Evolutionary conservation across 208 protist genomes (phyloP).

Genomic region (Crithidia fasciculata): DNA sequence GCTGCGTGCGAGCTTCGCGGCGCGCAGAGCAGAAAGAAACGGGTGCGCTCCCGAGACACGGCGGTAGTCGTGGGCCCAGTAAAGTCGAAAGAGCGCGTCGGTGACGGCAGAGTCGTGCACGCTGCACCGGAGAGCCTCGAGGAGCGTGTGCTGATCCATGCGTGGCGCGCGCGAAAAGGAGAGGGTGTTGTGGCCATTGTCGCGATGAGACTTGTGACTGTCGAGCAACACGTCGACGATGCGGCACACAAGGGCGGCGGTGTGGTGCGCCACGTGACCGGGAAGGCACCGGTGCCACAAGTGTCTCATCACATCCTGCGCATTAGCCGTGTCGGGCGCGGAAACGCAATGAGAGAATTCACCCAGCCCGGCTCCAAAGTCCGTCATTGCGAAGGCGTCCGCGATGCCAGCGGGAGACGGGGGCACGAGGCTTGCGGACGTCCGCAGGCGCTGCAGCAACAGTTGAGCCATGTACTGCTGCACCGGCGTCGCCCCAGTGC

Average conservation of each 20-base stretch:
- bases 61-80: constrained; percentile 56
- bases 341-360: constrained; percentile 16
- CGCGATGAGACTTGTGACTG: constrained; percentile 2
- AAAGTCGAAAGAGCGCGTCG: constrained; percentile 46
- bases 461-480: constrained; percentile 53
- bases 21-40: constrained; percentile 71
- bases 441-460: constrained; percentile 34
- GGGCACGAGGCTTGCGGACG: neutral
- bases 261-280: neutral
- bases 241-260: constrained; percentile 25
- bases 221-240: constrained; percentile 24
- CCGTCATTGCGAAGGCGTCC: too few relatives aligned
- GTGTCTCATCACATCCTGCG: neutral
- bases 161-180: neutral
- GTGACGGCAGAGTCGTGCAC: constrained; percentile 44
- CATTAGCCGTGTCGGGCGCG: neutral
- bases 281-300: constrained; percentile 10
- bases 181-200: neutral
- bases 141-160: constrained; percentile 56
- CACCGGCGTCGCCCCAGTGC: constrained; percentile 47
- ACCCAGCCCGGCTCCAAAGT: constrained; percentile 17
- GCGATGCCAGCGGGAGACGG: neutral
- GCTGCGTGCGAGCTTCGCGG: constrained; percentile 34
- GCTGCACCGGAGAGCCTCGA: constrained; percentile 59
- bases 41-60: constrained; percentile 63